These are phyloP conservation scores for Gonium pectorale DNA, from an alignment of 139 green algal species.

Conservation along the genomic window DNA sequence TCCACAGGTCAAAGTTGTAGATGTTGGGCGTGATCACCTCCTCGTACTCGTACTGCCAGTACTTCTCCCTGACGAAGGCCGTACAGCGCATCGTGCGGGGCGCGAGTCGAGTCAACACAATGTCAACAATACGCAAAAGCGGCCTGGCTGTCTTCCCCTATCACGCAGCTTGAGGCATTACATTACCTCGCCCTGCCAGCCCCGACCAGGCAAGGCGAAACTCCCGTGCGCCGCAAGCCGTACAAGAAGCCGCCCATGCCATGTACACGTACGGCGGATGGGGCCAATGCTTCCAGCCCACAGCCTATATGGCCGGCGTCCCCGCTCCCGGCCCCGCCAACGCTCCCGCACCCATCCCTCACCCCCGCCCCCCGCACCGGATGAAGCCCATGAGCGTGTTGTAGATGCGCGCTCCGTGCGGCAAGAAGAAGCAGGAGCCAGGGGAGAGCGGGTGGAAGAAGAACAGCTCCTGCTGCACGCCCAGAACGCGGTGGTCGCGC, in stretches of 20 bases:
- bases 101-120: no score
- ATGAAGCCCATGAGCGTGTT: constrained; percentile 88
- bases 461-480: constrained; percentile 93
- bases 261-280: no score
- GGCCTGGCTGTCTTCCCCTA: no score
- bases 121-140: no score
- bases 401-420: constrained; percentile 93
- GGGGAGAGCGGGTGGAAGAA: constrained; percentile 96
- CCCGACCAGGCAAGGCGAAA: no score
- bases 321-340: not conserved
- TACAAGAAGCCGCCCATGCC: no score
- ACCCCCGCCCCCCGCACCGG: constrained; percentile 29
- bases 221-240: no score
- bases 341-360: not conserved
- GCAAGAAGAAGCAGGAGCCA: constrained; percentile 96
- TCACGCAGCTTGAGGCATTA: no score
- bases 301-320: no score
- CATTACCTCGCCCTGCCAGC: no score
- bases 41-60: constrained; percentile 98
- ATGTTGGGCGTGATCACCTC: constrained; percentile 98
- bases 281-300: no score
- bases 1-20: constrained; percentile 99
- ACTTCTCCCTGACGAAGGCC: constrained; percentile 95
- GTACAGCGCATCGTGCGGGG: no score
- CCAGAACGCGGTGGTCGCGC: constrained; percentile 95